Conservation (phyloP, 78 protist species). For the Creolimax fragrantissima region DNA sequence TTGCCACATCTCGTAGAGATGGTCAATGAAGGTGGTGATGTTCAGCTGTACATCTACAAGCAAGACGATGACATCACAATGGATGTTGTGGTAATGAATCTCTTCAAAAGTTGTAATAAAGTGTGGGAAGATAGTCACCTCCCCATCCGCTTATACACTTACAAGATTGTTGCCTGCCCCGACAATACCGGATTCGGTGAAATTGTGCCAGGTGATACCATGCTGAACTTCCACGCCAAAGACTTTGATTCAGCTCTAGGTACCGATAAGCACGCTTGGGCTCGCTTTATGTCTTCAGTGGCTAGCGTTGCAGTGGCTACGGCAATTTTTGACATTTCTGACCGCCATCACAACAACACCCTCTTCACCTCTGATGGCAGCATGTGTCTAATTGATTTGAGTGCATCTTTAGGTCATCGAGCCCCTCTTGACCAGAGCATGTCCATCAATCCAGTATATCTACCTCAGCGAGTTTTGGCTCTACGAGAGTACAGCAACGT, state of each 20-base stretch:
- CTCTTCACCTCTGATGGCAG: constrained; percentile 5
- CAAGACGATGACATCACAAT: constrained; percentile 23
- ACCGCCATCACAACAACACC: constrained; percentile 25
- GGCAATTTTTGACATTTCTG: constrained; percentile 5
- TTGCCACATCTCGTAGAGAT: constrained; percentile 13
- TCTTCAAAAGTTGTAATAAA: neutral
- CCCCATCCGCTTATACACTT: neutral
- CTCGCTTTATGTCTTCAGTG: neutral
- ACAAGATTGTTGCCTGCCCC: neutral
- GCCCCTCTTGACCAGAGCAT: constrained; percentile 18
- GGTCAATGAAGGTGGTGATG: neutral
- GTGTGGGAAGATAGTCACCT: neutral
- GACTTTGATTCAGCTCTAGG: neutral
- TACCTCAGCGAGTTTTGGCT: constrained; percentile 4
- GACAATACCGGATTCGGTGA: constrained; percentile 29
- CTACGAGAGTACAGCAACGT: constrained; percentile 1
- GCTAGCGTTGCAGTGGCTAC: constrained; percentile 3
- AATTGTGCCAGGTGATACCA: constrained; percentile 15
- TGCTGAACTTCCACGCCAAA: constrained; percentile 11
- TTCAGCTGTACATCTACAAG: neutral
- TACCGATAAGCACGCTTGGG: neutral
- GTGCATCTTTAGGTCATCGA: constrained; percentile 10
- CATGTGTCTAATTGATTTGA: constrained; percentile 7
- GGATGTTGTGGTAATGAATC: neutral
- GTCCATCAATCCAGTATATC: constrained; percentile 20